Evolutionary conservation across 2,329 filamentous ascomycete species (phyloP).

Genomic region (Nothophaeocryptopus gaeumannii): DNA sequence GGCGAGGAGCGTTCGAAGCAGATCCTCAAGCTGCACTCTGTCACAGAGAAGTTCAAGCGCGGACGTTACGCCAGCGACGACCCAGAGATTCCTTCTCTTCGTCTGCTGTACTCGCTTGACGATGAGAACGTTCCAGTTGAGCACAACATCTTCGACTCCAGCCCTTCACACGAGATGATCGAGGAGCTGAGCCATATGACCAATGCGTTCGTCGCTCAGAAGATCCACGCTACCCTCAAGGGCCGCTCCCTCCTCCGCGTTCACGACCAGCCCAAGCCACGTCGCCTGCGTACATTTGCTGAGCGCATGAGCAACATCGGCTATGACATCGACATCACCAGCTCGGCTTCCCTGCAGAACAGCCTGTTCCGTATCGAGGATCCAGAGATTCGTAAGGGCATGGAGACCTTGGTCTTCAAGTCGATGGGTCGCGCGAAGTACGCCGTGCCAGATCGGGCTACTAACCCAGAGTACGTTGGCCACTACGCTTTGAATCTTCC

Average conservation of each 20-base stretch:
- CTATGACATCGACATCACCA: conserved; percentile 83
- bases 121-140: conserved; percentile 98
- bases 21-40: conserved; percentile 73
- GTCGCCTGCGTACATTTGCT: conserved; percentile 83
- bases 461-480: conserved; percentile 67
- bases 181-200: conserved; percentile 94
- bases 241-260: conserved; percentile 91
- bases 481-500: conserved; percentile 93
- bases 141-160: conserved; percentile 92
- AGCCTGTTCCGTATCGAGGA: conserved; percentile 93
- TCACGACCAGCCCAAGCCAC: conserved; percentile 78
- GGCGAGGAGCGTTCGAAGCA: conserved; percentile 68
- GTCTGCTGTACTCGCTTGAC: conserved; percentile 88
- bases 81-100: conserved; percentile 77
- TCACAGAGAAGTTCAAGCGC: conserved; percentile 89
- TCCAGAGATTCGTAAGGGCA: conserved; percentile 85
- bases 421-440: conserved; percentile 97
- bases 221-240: conserved; percentile 72
- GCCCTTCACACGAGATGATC: conserved; percentile 83
- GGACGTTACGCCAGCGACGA: conserved; percentile 73
- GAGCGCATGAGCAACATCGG: conserved; percentile 91
- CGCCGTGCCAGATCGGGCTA: conserved; percentile 76
- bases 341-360: conserved; percentile 87
- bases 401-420: conserved; percentile 94
- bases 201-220: conserved; percentile 84